Evolutionary conservation across 208 protist genomes (phyloP), one percentile per base, ranked within the genome.

Genomic region (Trypanosoma grayi): DNA sequence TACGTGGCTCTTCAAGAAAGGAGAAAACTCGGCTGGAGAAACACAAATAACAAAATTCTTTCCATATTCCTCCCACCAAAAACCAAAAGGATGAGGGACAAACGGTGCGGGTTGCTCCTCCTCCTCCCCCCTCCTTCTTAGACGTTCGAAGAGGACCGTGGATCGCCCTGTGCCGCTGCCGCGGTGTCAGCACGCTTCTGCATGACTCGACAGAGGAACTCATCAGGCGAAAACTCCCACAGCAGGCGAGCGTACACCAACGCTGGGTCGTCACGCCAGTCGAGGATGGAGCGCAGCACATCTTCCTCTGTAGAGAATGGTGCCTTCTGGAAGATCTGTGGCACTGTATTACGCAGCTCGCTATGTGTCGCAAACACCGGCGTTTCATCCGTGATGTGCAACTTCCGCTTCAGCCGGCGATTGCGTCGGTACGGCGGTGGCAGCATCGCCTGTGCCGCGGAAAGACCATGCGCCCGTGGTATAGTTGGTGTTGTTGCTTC

Each of bases 271-370:
- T 86, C 78, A 1, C 44, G 66, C 82, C 84, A 94, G 55, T 94
- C 84, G 24, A 61, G 73, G 18, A 81, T 62, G 8, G 84, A 90
- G 25, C 61, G 52, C 45, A 94, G 63, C 24, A 94, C 81, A 45
- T 94, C 77, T 25, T 76, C 73, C 30, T 87, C 87, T 24, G 79
- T 87, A 25, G 87, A 70, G 46, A 85, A 85, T 0, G 87, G 87
- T 4, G 87, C 82, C 7, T 22, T 61, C 31, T 36, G 60, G 53
- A 83, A 93, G 28, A 69, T 14, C 11, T 52, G 34, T 46, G 73
- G 37, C 45, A 54, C 48, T 36, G 36, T 60, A 43, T 69, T 47
- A 20, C 85, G 81, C 20, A 92, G 54, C 20, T 83, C 85, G 24
- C 72, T 73, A 54, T 92, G 85, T 20, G 72, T 54, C 2, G 67